Conservation (phyloP, 129 eudicot genomes). For the Mikania micrantha region DNA sequence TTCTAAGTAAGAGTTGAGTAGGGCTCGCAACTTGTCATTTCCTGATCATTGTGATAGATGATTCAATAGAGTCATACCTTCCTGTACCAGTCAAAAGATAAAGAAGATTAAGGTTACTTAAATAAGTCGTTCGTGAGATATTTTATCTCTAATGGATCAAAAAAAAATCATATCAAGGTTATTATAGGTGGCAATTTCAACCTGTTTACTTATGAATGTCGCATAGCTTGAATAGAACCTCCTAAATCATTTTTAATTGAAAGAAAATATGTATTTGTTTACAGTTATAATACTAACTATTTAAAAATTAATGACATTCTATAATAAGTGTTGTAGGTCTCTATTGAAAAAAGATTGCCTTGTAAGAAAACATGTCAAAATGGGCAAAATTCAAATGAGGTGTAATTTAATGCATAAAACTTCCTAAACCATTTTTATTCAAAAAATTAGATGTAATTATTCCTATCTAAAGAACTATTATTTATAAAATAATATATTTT, state of each 20-base stretch:
- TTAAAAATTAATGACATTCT: neutral
- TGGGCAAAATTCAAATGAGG: neutral
- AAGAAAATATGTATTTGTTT: too few species aligned
- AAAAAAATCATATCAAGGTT: neutral
- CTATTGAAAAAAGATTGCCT: neutral
- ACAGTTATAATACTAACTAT: too few species aligned
- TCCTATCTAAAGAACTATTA: too few species aligned
- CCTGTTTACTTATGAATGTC: neutral
- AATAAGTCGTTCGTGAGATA: neutral
- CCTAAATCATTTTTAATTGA: neutral
- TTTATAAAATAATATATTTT: too few species aligned
- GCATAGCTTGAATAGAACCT: neutral
- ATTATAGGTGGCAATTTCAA: neutral
- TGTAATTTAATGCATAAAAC: too few species aligned
- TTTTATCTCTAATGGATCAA: neutral
- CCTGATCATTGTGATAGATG: slow-evolving; percentile 82
- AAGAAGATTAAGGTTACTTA: neutral
- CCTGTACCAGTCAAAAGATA: slow-evolving; percentile 43
- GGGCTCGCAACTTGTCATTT: slow-evolving; percentile 62
- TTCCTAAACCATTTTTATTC: too few species aligned
- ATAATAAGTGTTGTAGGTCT: neutral
- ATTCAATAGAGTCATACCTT: slow-evolving; percentile 72
- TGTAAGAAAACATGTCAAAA: neutral
- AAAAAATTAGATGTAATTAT: too few species aligned
- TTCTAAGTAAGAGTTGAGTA: slow-evolving; percentile 50